Base-by-base conservation (phyloP, 352 stramenopile species). In the Pythium grandisporangium region DNA sequence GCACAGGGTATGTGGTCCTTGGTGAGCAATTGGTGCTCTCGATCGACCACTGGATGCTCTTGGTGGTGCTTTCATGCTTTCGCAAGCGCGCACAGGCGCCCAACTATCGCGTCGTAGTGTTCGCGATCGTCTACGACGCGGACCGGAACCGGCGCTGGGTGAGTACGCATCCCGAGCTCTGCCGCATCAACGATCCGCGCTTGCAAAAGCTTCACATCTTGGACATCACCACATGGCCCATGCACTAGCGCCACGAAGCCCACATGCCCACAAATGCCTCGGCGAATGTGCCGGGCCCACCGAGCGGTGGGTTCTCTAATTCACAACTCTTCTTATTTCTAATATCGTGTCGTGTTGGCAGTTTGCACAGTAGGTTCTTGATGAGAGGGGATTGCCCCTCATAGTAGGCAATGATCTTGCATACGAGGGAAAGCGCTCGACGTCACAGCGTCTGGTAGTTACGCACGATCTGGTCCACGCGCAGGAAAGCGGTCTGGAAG, bases 391-490 rank as follows among this genome's bases (percentile, higher is more conserved):
- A n/a, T n/a, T n/a, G n/a, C n/a, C n/a, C n/a, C n/a, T n/a, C n/a
- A n/a, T n/a, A n/a, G n/a, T n/a, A n/a, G n/a, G n/a, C n/a, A n/a
- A n/a, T n/a, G n/a, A n/a, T n/a, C n/a, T n/a, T n/a, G n/a, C n/a
- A n/a, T n/a, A n/a, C n/a, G n/a, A n/a, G n/a, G n/a, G n/a, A n/a
- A n/a, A n/a, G n/a, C n/a, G n/a, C n/a, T n/a, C n/a, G n/a, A 36
- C 30, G 29, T 61, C 37, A 58, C 36, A 71, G 35, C 0, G 42
- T 42, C 24, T 53, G 38, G 32, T 87, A 87, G 51, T 81, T 85
- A n/a, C 65, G 60, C 7, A 78, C 66, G 29, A 89, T 55, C 33
- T 89, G 76, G 43, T 87, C 76, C n/a, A 85, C 54, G 17, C 58
- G 58, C 12, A 89, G 59, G 46, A 87, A 89, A 23, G 61, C 47